phyloP scores from a whole-genome alignment of 306 rosid species.

The Castanospermum australe region DNA sequence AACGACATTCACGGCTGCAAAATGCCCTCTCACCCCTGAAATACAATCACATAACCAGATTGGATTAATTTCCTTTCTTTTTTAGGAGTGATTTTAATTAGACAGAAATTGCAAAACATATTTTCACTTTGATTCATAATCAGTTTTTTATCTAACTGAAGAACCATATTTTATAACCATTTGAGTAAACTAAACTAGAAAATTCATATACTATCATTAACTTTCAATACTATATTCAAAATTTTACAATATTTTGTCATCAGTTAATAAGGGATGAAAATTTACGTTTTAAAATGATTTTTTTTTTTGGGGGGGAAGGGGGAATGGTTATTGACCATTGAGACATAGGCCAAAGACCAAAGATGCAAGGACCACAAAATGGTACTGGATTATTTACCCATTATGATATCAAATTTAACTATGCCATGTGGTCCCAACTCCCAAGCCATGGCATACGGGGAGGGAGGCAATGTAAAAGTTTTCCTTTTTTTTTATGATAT shows the following conservation, averaged over 20 bases:
- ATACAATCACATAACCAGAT: background rate
- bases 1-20: constrained; percentile 73
- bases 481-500: background rate
- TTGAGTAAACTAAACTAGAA: no score
- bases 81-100: background rate
- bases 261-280: background rate
- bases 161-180: no score
- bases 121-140: background rate
- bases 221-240: background rate
- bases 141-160: background rate
- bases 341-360: background rate
- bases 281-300: no score
- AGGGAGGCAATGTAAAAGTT: no score
- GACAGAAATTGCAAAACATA: background rate
- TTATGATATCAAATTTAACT: background rate
- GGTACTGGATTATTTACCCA: background rate
- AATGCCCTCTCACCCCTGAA: constrained; percentile 77
- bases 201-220: background rate
- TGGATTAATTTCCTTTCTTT: background rate
- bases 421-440: background rate
- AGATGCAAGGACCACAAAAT: background rate
- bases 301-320: background rate
- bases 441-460: no score
- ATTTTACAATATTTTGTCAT: background rate
- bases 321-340: background rate